Evolutionary conservation across 2,329 filamentous ascomycete genomes (phyloP).

Genomic region (Leptographium lundbergii): DNA sequence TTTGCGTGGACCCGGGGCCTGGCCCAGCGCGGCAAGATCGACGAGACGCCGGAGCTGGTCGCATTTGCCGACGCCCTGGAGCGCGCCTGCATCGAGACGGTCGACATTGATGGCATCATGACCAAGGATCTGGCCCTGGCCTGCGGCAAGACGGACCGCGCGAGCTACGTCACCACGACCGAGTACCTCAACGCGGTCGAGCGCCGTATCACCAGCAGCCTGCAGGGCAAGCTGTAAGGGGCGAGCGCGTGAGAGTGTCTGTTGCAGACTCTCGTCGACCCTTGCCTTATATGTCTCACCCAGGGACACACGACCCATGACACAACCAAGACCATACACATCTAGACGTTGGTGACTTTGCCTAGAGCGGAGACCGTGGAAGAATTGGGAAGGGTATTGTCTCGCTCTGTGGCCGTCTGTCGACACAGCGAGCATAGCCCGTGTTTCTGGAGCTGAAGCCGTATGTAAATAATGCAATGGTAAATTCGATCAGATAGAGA

Average conservation of each 20-base stretch:
- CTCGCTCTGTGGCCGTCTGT: background rate
- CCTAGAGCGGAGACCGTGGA: too few species aligned
- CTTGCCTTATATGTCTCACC: too few species aligned
- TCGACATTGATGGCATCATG: conserved; percentile 92
- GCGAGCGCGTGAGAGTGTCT: too few species aligned
- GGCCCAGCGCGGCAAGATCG: conserved; percentile 82
- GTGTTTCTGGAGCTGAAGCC: background rate
- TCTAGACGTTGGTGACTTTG: background rate
- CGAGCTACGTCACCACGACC: conserved; percentile 79
- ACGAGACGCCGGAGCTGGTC: conserved; percentile 82
- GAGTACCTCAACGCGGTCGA: conserved; percentile 92
- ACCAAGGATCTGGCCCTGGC: conserved; percentile 98
- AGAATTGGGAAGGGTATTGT: background rate
- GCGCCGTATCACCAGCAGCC: conserved; percentile 66
- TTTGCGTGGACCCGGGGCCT: conserved; percentile 98
- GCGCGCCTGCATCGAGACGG: conserved; percentile 85
- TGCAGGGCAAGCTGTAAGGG: conserved; percentile 65
- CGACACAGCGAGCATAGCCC: background rate
- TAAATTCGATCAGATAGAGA: background rate
- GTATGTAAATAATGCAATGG: background rate
- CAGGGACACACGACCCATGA: too few species aligned
- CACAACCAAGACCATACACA: background rate
- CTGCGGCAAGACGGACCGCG: conserved; percentile 73
- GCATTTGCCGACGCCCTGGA: conserved; percentile 86
- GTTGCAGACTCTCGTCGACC: background rate